Conservation (phyloP, 495 filamentous ascomycete genomes). For the Penicillium roqueforti region DNA sequence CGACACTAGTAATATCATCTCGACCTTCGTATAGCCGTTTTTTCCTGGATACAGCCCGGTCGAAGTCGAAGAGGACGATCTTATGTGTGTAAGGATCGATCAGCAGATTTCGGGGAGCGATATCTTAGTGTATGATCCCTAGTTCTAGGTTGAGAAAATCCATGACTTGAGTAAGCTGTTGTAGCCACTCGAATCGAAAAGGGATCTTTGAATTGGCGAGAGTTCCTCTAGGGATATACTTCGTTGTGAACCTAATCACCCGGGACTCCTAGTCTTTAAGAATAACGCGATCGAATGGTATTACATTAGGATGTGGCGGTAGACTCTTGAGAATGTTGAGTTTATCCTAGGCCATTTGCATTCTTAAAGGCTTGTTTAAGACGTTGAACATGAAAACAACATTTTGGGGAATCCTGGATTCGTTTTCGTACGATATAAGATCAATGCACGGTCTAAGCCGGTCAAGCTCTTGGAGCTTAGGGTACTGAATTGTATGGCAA, state of each 20-base stretch:
- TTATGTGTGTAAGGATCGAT: slow-evolving; percentile 27
- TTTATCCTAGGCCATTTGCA: no score
- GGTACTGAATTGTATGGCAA: slow-evolving; percentile 6
- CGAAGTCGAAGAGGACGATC: slow-evolving; percentile 41
- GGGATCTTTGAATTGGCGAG: no score
- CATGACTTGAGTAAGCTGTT: no score
- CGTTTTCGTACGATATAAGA: slow-evolving; percentile 6
- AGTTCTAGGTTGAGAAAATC: no score
- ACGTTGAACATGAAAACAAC: slow-evolving; percentile 24
- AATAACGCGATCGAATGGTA: no score
- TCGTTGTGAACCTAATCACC: no score
- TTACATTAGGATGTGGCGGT: no score
- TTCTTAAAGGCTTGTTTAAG: slow-evolving; percentile 10
- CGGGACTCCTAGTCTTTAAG: no score
- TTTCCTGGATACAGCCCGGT: slow-evolving; percentile 26
- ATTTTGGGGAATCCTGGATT: no score
- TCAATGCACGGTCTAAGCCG: slow-evolving; percentile 17
- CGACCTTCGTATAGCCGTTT: slow-evolving; percentile 20
- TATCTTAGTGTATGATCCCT: slow-evolving; percentile 40
- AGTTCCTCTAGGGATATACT: no score
- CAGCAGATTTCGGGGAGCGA: slow-evolving; percentile 37
- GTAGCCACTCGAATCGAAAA: no score
- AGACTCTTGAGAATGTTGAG: no score
- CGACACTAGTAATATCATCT: slow-evolving; percentile 36
- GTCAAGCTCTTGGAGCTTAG: slow-evolving; percentile 14